These are phyloP conservation scores for Trichoderma asperellum DNA, from an alignment of 2,329 filamentous ascomycete species.

Conservation along the genomic window DNA sequence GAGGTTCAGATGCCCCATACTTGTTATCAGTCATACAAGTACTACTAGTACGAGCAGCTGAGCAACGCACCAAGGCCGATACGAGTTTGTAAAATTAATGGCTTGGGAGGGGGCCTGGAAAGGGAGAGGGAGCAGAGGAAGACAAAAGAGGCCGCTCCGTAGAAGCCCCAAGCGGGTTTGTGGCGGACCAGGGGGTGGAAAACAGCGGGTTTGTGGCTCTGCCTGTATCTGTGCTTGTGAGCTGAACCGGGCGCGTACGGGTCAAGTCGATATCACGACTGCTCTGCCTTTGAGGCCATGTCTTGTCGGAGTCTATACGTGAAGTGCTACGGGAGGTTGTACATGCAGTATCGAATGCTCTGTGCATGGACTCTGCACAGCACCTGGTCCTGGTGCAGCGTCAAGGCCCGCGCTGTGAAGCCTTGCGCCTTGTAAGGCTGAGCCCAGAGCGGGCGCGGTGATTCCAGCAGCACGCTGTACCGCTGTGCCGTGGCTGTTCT, in stretches of 20 bases:
- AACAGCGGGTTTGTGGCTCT: neutral
- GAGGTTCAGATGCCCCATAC: neutral
- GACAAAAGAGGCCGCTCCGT: neutral
- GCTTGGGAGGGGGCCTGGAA: neutral
- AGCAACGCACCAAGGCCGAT: neutral
- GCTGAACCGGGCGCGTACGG: neutral
- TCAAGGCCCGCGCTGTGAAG: neutral
- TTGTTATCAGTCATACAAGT: neutral
- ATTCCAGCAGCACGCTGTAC: neutral
- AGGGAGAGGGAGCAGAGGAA: neutral
- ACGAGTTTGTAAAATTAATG: neutral
- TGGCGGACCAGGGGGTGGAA: neutral
- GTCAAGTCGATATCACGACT: neutral
- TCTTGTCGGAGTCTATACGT: no score
- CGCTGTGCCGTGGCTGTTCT: neutral
- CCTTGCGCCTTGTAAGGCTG: slow-evolving; percentile 6
- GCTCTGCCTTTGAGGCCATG: neutral
- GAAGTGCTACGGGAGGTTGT: no score
- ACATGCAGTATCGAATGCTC: no score
- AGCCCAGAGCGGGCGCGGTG: neutral
- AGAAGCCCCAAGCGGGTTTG: slow-evolving; percentile 14
- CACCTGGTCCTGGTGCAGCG: neutral
- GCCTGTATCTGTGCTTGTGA: neutral
- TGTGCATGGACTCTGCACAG: neutral
- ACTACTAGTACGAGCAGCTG: neutral